These are phyloP conservation scores for Hypoxylon lienhwacheense DNA, from an alignment of 495 filamentous ascomycete species.

Conservation along the genomic window DNA sequence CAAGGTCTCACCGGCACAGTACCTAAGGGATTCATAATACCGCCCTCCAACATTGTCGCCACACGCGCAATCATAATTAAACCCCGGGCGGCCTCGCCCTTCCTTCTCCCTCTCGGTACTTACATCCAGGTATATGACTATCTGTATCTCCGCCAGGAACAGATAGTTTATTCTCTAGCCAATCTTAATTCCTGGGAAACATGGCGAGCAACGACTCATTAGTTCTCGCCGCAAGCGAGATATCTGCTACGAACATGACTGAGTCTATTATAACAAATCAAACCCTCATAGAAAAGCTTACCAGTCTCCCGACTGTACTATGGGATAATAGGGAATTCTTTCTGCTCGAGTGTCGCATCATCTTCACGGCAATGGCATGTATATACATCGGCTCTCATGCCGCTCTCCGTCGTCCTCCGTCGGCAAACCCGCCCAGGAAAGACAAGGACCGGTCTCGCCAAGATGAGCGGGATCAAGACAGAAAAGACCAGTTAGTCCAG, in stretches of 20 bases:
- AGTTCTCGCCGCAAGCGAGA: conserved; percentile 25
- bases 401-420: conserved; percentile 71
- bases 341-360: conserved; percentile 43
- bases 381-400: conserved; percentile 53
- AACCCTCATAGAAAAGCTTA: conserved; percentile 29
- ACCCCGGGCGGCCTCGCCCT: too few relatives aligned
- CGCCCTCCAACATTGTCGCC: too few relatives aligned
- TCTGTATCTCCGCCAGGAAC: not conserved
- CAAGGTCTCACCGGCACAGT: too few relatives aligned
- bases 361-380: conserved; percentile 46
- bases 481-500: conserved; percentile 68
- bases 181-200: not conserved
- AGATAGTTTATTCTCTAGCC: not conserved
- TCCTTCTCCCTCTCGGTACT: too few relatives aligned
- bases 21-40: too few relatives aligned
- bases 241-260: conserved; percentile 27
- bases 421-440: conserved; percentile 64
- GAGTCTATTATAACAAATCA: conserved; percentile 5
- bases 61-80: too few relatives aligned
- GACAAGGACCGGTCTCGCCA: conserved; percentile 45
- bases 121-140: not conserved
- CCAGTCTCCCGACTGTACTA: conserved; percentile 28
- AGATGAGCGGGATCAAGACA: conserved; percentile 61
- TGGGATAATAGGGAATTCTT: conserved; percentile 62
- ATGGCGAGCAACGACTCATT: conserved; percentile 35